Conservation (phyloP, 2,329 filamentous ascomycete species). For the Onygenales sp. region DNA sequence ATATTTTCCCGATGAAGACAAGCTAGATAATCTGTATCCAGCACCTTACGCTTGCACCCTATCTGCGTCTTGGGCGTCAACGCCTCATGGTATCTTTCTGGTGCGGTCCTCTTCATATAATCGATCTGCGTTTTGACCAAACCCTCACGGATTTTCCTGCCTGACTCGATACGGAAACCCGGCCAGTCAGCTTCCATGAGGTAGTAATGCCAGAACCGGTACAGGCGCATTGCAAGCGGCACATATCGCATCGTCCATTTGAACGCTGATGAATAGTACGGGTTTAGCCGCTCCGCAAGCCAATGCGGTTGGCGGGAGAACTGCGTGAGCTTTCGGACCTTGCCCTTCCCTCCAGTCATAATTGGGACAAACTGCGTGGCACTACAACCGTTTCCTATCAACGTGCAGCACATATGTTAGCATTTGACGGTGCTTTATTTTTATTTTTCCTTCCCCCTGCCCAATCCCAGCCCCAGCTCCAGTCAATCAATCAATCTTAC, state of each 20-base stretch:
- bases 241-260: slow-evolving; percentile 38
- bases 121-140: slow-evolving; percentile 29
- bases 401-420: background rate
- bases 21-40: slow-evolving; percentile 39
- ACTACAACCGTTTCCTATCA: slow-evolving; percentile 36
- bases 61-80: slow-evolving; percentile 36
- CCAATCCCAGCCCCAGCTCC: background rate
- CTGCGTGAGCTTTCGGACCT: slow-evolving; percentile 35
- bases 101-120: slow-evolving; percentile 37
- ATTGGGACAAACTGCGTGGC: slow-evolving; percentile 41
- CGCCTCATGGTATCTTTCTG: slow-evolving; percentile 34
- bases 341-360: slow-evolving; percentile 26
- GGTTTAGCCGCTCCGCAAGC: slow-evolving; percentile 37
- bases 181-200: slow-evolving; percentile 37
- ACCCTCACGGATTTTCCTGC: slow-evolving; percentile 26
- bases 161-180: slow-evolving; percentile 31
- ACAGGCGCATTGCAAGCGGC: slow-evolving; percentile 36
- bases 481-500: slow-evolving; percentile 6
- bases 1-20: slow-evolving; percentile 34
- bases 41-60: slow-evolving; percentile 40
- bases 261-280: slow-evolving; percentile 30
- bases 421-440: too few relatives aligned
- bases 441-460: too few relatives aligned
- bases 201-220: slow-evolving; percentile 34
- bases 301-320: slow-evolving; percentile 45